These are phyloP conservation scores for Epicoccum sorghinum DNA, from an alignment of 2,329 filamentous ascomycete genomes.

Conservation along the genomic window DNA sequence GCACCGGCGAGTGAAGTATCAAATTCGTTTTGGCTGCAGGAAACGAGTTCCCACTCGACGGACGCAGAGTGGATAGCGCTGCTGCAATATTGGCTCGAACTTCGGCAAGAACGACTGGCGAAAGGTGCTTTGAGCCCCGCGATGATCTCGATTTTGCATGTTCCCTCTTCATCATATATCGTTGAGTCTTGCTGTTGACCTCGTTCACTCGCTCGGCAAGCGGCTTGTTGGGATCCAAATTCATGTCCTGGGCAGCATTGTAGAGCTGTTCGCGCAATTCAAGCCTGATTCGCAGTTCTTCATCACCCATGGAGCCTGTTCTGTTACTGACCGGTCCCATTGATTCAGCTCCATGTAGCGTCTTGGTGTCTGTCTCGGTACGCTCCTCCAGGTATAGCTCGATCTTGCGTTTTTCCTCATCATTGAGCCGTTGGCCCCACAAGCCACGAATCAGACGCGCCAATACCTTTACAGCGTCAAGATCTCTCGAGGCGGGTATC, in stretches of 20 bases:
- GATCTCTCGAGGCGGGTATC: conserved; percentile 25
- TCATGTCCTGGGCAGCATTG: conserved; percentile 18
- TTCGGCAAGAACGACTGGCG: conserved; percentile 48
- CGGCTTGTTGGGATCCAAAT: conserved; percentile 17
- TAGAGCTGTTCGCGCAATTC: conserved; percentile 13
- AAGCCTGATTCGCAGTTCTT: conserved; percentile 10
- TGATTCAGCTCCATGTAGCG: background rate
- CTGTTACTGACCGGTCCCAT: conserved; percentile 13
- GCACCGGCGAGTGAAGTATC: conserved; percentile 64
- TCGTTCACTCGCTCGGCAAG: conserved; percentile 22
- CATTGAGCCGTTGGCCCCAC: conserved; percentile 31
- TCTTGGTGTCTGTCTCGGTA: conserved; percentile 3
- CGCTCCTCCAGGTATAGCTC: conserved; percentile 28
- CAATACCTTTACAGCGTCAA: conserved; percentile 28
- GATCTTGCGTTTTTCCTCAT: conserved; percentile 30
- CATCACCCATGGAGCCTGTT: conserved; percentile 11
- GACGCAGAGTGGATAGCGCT: conserved; percentile 49
- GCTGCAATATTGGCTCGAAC: conserved; percentile 59
- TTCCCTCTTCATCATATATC: conserved; percentile 22
- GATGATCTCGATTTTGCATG: conserved; percentile 21
- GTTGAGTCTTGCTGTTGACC: conserved; percentile 21
- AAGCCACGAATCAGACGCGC: conserved; percentile 33
- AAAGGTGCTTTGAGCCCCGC: conserved; percentile 23
- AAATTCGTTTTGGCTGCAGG: conserved; percentile 61
- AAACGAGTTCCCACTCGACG: conserved; percentile 52